Evolutionary conservation across 2,329 filamentous ascomycete species (phyloP).

Genomic region (Fusarium sp.): DNA sequence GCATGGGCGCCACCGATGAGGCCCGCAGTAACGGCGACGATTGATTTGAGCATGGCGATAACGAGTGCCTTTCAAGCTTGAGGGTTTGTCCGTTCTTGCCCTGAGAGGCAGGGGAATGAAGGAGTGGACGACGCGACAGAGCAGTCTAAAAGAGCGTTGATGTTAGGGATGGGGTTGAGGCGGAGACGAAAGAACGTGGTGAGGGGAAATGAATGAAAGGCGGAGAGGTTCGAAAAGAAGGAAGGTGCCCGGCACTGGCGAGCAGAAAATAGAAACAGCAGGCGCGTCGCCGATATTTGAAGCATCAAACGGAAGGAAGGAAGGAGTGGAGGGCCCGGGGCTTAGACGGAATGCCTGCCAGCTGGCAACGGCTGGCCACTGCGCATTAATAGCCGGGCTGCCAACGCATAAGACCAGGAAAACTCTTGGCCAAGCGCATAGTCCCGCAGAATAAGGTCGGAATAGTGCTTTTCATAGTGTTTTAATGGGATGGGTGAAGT

Average conservation of each 20-base stretch:
- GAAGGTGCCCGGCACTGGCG: constrained; percentile 10
- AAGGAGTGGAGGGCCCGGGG: not conserved
- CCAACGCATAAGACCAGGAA: constrained; percentile 13
- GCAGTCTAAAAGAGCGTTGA: constrained; percentile 44
- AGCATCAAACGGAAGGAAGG: constrained; percentile 18
- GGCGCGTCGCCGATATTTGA: constrained; percentile 10
- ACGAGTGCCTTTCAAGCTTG: constrained; percentile 39
- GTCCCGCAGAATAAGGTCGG: not conserved
- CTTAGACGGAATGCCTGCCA: not conserved
- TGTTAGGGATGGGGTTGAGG: constrained; percentile 23
- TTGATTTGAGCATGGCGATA: constrained; percentile 48
- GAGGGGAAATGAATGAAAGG: not conserved
- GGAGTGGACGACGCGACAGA: constrained; percentile 50
- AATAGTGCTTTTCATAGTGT: not conserved
- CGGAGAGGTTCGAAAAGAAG: not conserved
- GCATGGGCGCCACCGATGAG: constrained; percentile 62
- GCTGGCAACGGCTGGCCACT: constrained; percentile 22
- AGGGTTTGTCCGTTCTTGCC: constrained; percentile 16
- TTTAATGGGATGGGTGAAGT: not conserved
- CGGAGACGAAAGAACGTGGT: not conserved
- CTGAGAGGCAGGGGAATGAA: constrained; percentile 32
- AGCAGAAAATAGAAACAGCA: constrained; percentile 7
- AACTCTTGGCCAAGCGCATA: not conserved
- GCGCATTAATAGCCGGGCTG: constrained; percentile 16
- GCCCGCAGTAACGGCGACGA: constrained; percentile 46